Conservation (phyloP, 345 rosid species). For the Gossypium longicalyx region DNA sequence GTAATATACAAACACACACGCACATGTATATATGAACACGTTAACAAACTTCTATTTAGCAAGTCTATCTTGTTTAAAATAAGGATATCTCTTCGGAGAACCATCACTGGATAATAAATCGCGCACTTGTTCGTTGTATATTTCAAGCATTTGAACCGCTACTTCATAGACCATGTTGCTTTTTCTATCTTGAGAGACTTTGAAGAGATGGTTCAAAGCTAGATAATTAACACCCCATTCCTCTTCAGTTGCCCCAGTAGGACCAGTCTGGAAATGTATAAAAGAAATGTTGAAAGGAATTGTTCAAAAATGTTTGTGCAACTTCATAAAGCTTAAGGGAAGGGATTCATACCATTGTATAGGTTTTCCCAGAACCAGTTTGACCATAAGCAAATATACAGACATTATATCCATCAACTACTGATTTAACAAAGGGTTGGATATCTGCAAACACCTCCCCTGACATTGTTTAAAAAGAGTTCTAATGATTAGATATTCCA, state of each 20-base stretch:
- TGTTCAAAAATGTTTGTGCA: background rate
- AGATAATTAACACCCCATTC: slow-evolving; percentile 89
- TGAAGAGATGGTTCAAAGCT: slow-evolving; percentile 78
- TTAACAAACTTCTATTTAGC: background rate
- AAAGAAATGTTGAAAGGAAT: slow-evolving; percentile 8
- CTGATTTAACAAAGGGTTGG: slow-evolving; percentile 68
- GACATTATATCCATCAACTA: slow-evolving; percentile 80
- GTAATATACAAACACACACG: background rate
- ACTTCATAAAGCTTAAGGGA: background rate
- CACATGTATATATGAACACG: background rate
- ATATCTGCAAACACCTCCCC: slow-evolving; percentile 73
- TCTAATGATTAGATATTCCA: slow-evolving; percentile 15
- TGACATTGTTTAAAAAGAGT: slow-evolving; percentile 33
- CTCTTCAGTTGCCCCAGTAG: slow-evolving; percentile 52
- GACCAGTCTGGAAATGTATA: slow-evolving; percentile 57
- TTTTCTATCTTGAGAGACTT: slow-evolving; percentile 53
- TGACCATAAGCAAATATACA: slow-evolving; percentile 99
- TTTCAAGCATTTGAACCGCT: slow-evolving; percentile 86
- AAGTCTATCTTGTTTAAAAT: background rate
- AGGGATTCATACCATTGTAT: slow-evolving; percentile 63
- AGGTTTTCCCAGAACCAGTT: slow-evolving; percentile 95
- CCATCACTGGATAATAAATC: slow-evolving; percentile 56
- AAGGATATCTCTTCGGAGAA: slow-evolving; percentile 87
- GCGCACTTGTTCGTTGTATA: slow-evolving; percentile 85
- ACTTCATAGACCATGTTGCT: slow-evolving; percentile 52